Base-by-base conservation (phyloP, 2,329 filamentous ascomycete genomes). In the Monosporascus sp. region DNA sequence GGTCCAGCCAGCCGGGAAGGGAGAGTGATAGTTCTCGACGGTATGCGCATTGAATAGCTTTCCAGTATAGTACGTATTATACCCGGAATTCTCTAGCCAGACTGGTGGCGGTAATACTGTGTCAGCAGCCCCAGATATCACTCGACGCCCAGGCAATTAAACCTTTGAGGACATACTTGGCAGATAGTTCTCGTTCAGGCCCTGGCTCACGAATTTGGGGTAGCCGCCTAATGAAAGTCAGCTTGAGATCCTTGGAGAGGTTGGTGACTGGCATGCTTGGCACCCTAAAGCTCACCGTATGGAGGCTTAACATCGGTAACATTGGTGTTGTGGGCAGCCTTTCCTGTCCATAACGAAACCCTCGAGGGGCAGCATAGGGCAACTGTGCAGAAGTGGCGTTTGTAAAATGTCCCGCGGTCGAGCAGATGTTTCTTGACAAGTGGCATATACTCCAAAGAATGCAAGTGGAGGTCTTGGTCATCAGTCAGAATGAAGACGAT, bases 311-410 rank as follows among this genome's bases (percentile, higher is more conserved):
- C 66, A 44, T 75, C 71, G 1, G 83, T 86, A 3, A 86, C 81
- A 62, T 86, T 85, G 2, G 82, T 85, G 56, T 85, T 85, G 59
- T 86, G 83, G 2, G 82, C 79, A 9, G 79, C 75, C 60, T 76
- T 77, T 2, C 82, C 82, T 0, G 82, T 85, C 76, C 77, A 81
- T 9, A 85, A 64, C 37, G 73, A 80, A 2, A 84, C 82, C 17
- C 82, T 71, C 0, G 80, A 82, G 0, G 81, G 81, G 60, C 81
- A 84, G 64, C 81, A 84, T 2, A 82, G 58, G 0, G 81, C 70
- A 1, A 80, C 75, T 14, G 43, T 46, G 24, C 43, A 46, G 24
- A 46, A 46, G 24, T 31, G 43, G 8, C 43, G 43, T 24, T 22
- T 49, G 8, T 49, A 49, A 20, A 49, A 38, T 17, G 48, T 37